Conservation (phyloP, 1,139 yeast species). For the Magnusiomyces tetraspermus region DNA sequence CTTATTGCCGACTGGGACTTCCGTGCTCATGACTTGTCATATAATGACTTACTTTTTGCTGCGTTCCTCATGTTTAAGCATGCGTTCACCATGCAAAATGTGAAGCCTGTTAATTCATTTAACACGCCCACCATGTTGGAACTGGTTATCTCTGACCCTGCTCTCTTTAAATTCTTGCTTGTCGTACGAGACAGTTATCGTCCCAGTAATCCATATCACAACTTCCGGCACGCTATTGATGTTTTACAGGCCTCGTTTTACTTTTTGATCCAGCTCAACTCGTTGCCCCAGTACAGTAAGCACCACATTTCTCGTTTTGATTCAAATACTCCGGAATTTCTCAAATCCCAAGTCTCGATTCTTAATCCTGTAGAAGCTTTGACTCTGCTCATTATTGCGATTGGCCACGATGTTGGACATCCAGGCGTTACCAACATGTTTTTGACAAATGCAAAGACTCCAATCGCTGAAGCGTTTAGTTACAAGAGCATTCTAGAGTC, state of each 20-base stretch:
- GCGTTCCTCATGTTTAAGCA: constrained; percentile 47
- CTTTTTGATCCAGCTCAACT: constrained; percentile 43
- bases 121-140: constrained; percentile 18
- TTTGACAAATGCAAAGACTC: constrained; percentile 52
- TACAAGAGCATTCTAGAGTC: constrained; percentile 71
- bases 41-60: constrained; percentile 59
- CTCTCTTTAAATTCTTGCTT: constrained; percentile 49
- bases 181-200: constrained; percentile 69
- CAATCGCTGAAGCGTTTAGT: constrained; percentile 53
- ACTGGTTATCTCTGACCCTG: constrained; percentile 35
- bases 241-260: constrained; percentile 84
- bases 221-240: constrained; percentile 91
- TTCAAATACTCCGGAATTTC: neutral
- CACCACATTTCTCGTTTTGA: neutral
- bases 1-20: constrained; percentile 35
- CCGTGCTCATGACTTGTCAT: constrained; percentile 58
- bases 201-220: constrained; percentile 83
- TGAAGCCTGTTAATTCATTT: constrained; percentile 11
- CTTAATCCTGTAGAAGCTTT: constrained; percentile 40
- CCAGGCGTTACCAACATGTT: constrained; percentile 88
- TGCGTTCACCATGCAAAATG: constrained; percentile 33
- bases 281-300: constrained; percentile 32
- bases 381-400: constrained; percentile 64
- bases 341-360: constrained; percentile 1
- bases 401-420: constrained; percentile 95